Evolutionary conservation across 768 basidiomycete species (phyloP).

Genomic region (Crucibulum laeve): DNA sequence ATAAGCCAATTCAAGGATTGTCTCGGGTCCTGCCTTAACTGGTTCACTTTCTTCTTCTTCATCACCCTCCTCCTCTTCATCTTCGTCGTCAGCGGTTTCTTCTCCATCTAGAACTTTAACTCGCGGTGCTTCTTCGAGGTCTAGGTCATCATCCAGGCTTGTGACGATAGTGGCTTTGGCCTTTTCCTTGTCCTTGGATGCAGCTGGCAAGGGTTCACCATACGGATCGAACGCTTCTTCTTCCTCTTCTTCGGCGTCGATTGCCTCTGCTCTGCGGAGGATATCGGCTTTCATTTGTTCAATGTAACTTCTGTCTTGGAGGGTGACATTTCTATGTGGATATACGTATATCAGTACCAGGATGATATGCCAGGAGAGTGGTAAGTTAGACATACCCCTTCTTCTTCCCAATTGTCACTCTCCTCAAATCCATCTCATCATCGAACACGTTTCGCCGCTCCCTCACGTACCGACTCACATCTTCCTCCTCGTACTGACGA

Average conservation of each 20-base stretch:
- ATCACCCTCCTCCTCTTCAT: slow-evolving; percentile 24
- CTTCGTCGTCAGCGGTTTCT: slow-evolving; percentile 33
- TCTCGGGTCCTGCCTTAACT: slow-evolving; percentile 40
- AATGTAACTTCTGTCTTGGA: slow-evolving; percentile 56
- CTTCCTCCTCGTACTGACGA: slow-evolving; percentile 3
- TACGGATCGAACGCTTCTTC: slow-evolving; percentile 14
- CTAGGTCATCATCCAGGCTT: slow-evolving; percentile 45
- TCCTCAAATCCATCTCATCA: slow-evolving; percentile 64
- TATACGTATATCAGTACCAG: slow-evolving; percentile 5
- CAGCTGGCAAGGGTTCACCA: slow-evolving; percentile 6
- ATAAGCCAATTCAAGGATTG: slow-evolving; percentile 73
- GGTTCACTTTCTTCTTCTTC: slow-evolving; percentile 24
- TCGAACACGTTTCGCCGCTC: slow-evolving; percentile 76
- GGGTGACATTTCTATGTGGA: slow-evolving; percentile 38
- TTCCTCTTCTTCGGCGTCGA: slow-evolving; percentile 65
- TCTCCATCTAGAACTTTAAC: slow-evolving; percentile 60
- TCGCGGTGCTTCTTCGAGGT: slow-evolving; percentile 33
- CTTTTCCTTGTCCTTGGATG: slow-evolving; percentile 18
- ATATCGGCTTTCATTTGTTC: slow-evolving; percentile 83
- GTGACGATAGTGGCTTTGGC: slow-evolving; percentile 18
- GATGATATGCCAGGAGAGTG: not conserved
- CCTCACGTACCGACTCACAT: slow-evolving; percentile 18
- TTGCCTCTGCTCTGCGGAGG: slow-evolving; percentile 67
- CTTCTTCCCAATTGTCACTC: slow-evolving; percentile 64
- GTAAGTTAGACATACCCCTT: slow-evolving; percentile 30